phyloP scores from a whole-genome alignment of 1,139 yeast species.

The Suhomyces choctaworum region DNA sequence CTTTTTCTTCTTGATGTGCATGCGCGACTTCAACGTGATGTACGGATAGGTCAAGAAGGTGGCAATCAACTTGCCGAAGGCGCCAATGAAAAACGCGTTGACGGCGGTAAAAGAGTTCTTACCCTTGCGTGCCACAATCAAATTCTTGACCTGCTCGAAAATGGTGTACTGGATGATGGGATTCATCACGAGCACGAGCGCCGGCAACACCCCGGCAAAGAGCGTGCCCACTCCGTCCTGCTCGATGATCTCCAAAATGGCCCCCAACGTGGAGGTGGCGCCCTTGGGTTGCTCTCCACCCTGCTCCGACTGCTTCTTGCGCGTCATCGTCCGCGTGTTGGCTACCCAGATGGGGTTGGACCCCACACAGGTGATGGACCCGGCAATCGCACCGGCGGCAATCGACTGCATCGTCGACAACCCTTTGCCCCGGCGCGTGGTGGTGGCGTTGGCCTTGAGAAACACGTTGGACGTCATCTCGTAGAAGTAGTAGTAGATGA shows the following conservation, averaged over 20 bases:
- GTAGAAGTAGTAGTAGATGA: conserved; percentile 87
- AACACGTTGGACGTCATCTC: conserved; percentile 65
- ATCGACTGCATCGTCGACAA: conserved; percentile 72
- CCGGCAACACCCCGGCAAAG: conserved; percentile 85
- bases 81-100: conserved; percentile 86
- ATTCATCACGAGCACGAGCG: conserved; percentile 78
- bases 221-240: conserved; percentile 72
- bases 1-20: conserved; percentile 62
- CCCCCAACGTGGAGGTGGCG: conserved; percentile 46
- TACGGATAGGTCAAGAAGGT: conserved; percentile 88
- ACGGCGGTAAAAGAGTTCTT: conserved; percentile 49
- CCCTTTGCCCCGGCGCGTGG: conserved; percentile 35
- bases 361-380: conserved; percentile 77
- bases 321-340: conserved; percentile 80
- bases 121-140: conserved; percentile 56
- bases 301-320: conserved; percentile 35
- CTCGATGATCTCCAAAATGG: conserved; percentile 61
- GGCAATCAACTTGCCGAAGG: conserved; percentile 84
- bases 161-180: conserved; percentile 92
- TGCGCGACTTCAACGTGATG: conserved; percentile 83
- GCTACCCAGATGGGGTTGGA: conserved; percentile 98
- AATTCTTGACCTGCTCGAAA: conserved; percentile 80
- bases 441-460: conserved; percentile 36
- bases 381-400: conserved; percentile 81
- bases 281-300: conserved; percentile 12